Conservation (phyloP, 805 yeast genomes). For the Kluyveromyces starmeri region DNA sequence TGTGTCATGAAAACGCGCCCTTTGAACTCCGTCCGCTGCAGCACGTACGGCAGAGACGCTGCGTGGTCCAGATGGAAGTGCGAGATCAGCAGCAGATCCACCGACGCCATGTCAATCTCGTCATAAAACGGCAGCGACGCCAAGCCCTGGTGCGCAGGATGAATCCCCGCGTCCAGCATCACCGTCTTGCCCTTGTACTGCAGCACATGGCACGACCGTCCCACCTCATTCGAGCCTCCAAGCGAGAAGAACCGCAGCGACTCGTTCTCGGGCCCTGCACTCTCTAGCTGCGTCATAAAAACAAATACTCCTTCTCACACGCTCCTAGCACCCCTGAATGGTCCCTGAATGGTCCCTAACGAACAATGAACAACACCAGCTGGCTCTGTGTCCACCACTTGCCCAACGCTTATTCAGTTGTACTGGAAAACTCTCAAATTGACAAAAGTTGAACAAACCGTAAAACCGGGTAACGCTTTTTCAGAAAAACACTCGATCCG, state of each 20-base stretch:
- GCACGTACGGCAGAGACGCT: slow-evolving; percentile 93
- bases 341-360: too few relatives aligned
- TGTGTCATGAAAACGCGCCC: slow-evolving; percentile 99
- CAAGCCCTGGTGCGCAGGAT: slow-evolving; percentile 87
- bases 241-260: slow-evolving; percentile 68
- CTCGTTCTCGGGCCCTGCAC: slow-evolving; percentile 19
- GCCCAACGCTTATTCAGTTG: too few relatives aligned
- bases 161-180: slow-evolving; percentile 97
- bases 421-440: too few relatives aligned
- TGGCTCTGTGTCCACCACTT: too few relatives aligned
- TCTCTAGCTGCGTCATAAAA: slow-evolving; percentile 2
- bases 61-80: slow-evolving; percentile 98
- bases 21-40: slow-evolving; percentile 91
- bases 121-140: slow-evolving; percentile 93
- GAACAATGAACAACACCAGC: too few relatives aligned
- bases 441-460: too few relatives aligned
- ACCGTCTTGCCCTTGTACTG: slow-evolving; percentile 90
- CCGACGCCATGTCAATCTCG: slow-evolving; percentile 81
- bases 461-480: too few relatives aligned
- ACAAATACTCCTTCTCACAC: too few relatives aligned
- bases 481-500: too few relatives aligned
- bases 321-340: too few relatives aligned
- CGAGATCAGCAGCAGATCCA: slow-evolving; percentile 78
- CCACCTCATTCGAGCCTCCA: slow-evolving; percentile 99
- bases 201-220: slow-evolving; percentile 88